Percentiles rank a stretch among this genome's conserved stretches.
Conservation (phyloP, 2,329 filamentous ascomycete genomes). For the Sclerotiophoma versabilis region DNA sequence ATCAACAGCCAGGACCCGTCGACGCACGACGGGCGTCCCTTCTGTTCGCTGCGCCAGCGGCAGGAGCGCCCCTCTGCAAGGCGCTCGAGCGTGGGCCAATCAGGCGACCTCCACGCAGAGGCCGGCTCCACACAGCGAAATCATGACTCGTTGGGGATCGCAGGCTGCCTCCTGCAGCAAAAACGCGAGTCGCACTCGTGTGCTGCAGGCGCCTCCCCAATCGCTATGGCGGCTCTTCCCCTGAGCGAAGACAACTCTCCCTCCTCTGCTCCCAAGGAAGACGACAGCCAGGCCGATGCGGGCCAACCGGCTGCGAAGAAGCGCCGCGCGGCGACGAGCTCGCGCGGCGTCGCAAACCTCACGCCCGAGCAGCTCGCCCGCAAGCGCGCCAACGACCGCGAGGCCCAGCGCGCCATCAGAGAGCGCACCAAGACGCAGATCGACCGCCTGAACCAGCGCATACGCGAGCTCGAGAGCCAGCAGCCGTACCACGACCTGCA, state of each 20-base stretch:
- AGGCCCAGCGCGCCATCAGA: constrained; percentile 84
- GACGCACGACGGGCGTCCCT: background rate
- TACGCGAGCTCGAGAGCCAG: constrained; percentile 77
- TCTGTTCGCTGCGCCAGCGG: no score
- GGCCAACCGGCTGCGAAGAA: constrained; percentile 34
- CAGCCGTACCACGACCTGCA: constrained; percentile 87
- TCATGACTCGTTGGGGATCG: constrained; percentile 11
- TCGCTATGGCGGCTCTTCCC: constrained; percentile 29
- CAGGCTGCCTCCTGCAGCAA: background rate
- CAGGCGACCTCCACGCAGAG: background rate
- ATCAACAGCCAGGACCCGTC: background rate
- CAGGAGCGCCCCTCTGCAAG: background rate
- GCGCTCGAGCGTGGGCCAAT: background rate
- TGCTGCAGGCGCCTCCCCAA: constrained; percentile 10
- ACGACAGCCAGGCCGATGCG: constrained; percentile 25
- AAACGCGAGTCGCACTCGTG: constrained; percentile 7
- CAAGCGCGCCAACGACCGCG: constrained; percentile 89
- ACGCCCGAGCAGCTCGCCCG: constrained; percentile 87
- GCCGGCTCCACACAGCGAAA: background rate
- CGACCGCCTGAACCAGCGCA: constrained; percentile 73
- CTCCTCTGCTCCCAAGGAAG: constrained; percentile 15
- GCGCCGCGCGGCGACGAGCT: constrained; percentile 50
- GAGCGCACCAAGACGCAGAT: constrained; percentile 84
- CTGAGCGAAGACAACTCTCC: constrained; percentile 31
- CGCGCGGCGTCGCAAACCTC: constrained; percentile 83